Evolutionary conservation across 225 moss, liverwort and hornwort species (phyloP).

Genomic region (Sphagnum tenellum): DNA sequence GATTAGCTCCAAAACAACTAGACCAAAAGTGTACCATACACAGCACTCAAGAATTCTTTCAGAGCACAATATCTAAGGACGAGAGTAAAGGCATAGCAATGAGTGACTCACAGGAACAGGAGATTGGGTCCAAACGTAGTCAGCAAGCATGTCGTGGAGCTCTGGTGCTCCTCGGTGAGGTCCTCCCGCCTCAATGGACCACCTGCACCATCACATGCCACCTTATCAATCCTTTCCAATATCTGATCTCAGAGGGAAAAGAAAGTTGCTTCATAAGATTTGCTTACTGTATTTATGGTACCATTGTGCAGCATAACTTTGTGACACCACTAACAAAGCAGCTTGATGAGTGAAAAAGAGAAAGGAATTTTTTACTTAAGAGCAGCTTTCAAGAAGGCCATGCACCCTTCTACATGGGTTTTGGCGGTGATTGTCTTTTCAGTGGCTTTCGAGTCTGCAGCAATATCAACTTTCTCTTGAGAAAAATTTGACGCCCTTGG

Average conservation of each 20-base stretch:
- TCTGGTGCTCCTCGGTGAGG: conserved; percentile 71
- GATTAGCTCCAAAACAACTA: no score
- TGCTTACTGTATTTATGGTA: no score
- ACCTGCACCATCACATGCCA: conserved; percentile 30
- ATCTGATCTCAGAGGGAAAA: background rate
- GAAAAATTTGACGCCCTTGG: conserved; percentile 35
- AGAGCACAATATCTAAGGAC: no score
- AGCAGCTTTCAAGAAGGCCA: conserved; percentile 79
- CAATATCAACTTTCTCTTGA: conserved; percentile 22
- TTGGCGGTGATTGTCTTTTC: conserved; percentile 64
- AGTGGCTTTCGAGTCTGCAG: conserved; percentile 28
- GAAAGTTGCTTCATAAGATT: background rate
- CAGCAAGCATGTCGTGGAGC: conserved; percentile 85
- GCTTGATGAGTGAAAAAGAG: background rate
- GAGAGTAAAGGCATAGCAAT: no score
- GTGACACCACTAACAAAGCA: no score
- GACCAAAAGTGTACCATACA: no score
- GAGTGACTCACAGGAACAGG: conserved; percentile 38
- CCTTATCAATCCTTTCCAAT: background rate
- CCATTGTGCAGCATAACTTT: no score
- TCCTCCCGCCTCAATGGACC: conserved; percentile 79
- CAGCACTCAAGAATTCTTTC: no score
- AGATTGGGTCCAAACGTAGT: conserved; percentile 89
- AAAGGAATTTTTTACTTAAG: conserved; percentile 43
- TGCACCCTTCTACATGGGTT: conserved; percentile 88